Evolutionary conservation across 345 rosid species (phyloP).

Genomic region (Garcia nutans): DNA sequence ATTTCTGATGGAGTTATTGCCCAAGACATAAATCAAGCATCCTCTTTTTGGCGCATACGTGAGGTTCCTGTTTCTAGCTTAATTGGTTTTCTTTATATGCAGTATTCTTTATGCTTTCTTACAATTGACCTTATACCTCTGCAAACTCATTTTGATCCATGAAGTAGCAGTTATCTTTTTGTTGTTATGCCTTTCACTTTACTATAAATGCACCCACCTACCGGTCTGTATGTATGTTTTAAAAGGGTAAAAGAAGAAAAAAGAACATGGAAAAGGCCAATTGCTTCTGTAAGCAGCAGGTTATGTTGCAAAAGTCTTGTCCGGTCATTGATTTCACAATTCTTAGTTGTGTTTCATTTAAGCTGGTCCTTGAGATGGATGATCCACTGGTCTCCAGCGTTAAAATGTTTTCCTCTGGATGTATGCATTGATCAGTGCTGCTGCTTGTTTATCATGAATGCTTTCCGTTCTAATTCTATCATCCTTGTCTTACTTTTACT

Average conservation of each 20-base stretch:
- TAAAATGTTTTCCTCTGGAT: neutral
- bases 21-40: conserved; percentile 88
- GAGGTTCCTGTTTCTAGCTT: conserved; percentile 55
- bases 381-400: neutral
- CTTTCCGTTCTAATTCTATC: neutral
- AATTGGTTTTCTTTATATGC: neutral
- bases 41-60: conserved; percentile 87
- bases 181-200: neutral
- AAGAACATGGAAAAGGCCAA: neutral
- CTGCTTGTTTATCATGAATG: neutral
- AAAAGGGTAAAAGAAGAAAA: neutral
- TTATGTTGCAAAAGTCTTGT: neutral
- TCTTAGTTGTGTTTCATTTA: neutral
- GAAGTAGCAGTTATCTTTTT: neutral
- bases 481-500: neutral
- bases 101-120: neutral
- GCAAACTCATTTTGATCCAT: neutral
- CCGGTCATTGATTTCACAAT: neutral
- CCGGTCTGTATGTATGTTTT: neutral
- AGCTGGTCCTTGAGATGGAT: neutral
- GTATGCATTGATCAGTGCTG: neutral
- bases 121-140: neutral
- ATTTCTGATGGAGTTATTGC: conserved; percentile 91
- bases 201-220: neutral
- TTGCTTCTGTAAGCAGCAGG: too few species aligned